phyloP scores from a whole-genome alignment of 2,329 filamentous ascomycete species.

The Arthrocladium fulminans region DNA sequence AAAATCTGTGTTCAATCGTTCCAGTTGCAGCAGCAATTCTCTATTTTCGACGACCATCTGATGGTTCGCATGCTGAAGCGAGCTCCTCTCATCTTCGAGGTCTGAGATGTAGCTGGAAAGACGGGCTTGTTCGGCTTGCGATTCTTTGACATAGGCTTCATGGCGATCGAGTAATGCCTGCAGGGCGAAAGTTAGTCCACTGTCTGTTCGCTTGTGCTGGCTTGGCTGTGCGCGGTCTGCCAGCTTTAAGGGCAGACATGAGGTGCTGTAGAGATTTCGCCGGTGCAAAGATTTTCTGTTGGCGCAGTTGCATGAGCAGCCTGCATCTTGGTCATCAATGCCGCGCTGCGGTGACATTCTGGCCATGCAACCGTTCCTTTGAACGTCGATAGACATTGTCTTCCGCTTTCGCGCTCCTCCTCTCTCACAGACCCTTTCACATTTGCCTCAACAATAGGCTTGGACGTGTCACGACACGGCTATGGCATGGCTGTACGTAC shows the following conservation, averaged over 20 bases:
- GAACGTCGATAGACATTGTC: no score
- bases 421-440: neutral
- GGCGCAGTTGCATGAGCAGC: neutral
- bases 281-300: slow-evolving; percentile 1
- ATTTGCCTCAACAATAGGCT: neutral
- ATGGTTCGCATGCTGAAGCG: slow-evolving; percentile 68
- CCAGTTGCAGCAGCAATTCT: slow-evolving; percentile 70
- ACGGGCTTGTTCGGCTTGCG: slow-evolving; percentile 70
- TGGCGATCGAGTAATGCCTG: slow-evolving; percentile 88
- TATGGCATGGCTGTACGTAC: slow-evolving; percentile 48
- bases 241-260: neutral
- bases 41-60: slow-evolving; percentile 75
- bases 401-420: neutral
- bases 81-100: slow-evolving; percentile 64
- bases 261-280: slow-evolving; percentile 3
- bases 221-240: neutral
- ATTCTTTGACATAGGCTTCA: slow-evolving; percentile 88
- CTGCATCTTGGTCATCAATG: neutral
- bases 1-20: slow-evolving; percentile 70
- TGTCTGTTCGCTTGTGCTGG: slow-evolving; percentile 8
- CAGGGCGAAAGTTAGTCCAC: slow-evolving; percentile 58
- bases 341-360: neutral
- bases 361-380: neutral
- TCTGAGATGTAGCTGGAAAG: slow-evolving; percentile 62
- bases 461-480: neutral